Conservation (phyloP, 2,329 filamentous ascomycete species). For the Aspergillus transmontanensis region DNA sequence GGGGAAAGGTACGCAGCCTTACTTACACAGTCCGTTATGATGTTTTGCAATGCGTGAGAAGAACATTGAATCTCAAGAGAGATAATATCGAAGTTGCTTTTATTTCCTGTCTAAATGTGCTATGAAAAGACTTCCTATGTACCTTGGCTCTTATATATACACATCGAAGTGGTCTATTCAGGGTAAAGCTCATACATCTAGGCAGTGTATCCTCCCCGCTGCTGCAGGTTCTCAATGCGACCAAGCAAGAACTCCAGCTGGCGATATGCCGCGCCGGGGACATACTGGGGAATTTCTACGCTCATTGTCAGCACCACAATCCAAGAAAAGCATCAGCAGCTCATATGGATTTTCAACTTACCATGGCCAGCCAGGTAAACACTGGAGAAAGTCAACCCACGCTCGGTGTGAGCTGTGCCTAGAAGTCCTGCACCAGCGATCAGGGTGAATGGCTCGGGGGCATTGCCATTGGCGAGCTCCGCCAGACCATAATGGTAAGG, state of each 20-base stretch:
- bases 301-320: constrained; percentile 61
- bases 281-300: constrained; percentile 60
- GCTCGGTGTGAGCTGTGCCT: constrained; percentile 71
- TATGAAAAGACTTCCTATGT: neutral
- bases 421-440: constrained; percentile 65
- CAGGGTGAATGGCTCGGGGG: constrained; percentile 41
- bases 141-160: neutral
- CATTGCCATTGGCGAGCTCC: constrained; percentile 39
- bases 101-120: neutral
- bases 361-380: constrained; percentile 67
- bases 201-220: constrained; percentile 12
- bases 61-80: neutral
- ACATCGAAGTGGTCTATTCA: neutral
- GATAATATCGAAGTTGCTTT: neutral
- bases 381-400: constrained; percentile 71
- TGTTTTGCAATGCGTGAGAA: neutral
- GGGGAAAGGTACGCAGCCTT: neutral
- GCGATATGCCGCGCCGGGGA: constrained; percentile 68
- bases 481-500: constrained; percentile 56
- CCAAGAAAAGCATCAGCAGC: constrained; percentile 38
- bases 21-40: neutral
- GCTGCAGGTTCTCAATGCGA: constrained; percentile 49
- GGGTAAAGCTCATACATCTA: neutral
- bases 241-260: constrained; percentile 78
- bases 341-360: constrained; percentile 5